These are phyloP conservation scores for Penicillium paneum DNA, from an alignment of 2,329 filamentous ascomycete species.

Conservation along the genomic window DNA sequence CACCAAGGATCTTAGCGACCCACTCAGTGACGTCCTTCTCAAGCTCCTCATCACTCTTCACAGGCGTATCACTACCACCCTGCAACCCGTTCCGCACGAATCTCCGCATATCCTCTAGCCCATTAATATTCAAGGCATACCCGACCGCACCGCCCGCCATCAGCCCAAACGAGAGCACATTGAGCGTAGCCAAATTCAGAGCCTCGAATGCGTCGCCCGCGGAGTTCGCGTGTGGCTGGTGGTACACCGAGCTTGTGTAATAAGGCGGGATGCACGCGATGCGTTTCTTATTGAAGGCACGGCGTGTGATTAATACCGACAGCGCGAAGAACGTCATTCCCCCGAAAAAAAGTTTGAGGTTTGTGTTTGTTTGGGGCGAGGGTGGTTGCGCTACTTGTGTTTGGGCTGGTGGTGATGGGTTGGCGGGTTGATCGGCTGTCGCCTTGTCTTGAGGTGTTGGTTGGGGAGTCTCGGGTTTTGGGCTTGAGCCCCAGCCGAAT, in stretches of 20 bases:
- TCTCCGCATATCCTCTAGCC: slow-evolving; percentile 61
- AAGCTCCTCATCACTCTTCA: slow-evolving; percentile 45
- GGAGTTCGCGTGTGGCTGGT: slow-evolving; percentile 54
- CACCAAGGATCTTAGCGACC: slow-evolving; percentile 48
- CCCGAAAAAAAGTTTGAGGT: slow-evolving; percentile 61
- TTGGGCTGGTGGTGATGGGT: slow-evolving; percentile 6
- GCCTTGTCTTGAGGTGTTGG: slow-evolving; percentile 6
- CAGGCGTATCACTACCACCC: slow-evolving; percentile 57
- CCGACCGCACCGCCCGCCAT: slow-evolving; percentile 69
- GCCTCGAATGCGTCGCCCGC: slow-evolving; percentile 76
- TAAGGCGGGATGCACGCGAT: slow-evolving; percentile 64
- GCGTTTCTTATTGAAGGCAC: slow-evolving; percentile 64
- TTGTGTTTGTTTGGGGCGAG: slow-evolving; percentile 21
- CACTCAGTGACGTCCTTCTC: slow-evolving; percentile 55
- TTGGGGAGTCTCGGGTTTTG: slow-evolving; percentile 10
- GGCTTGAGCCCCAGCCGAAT: slow-evolving; percentile 25
- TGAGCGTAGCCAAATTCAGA: slow-evolving; percentile 80
- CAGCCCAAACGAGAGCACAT: slow-evolving; percentile 72
- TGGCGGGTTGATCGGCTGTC: slow-evolving; percentile 3
- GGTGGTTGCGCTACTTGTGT: slow-evolving; percentile 14
- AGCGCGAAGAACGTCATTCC: slow-evolving; percentile 73
- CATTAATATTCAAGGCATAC: slow-evolving; percentile 74
- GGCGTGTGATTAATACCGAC: slow-evolving; percentile 67
- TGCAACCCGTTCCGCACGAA: slow-evolving; percentile 58
- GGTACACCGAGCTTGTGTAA: slow-evolving; percentile 55